A percentile compares a stretch with the other conserved stretches of the same genome.
Evolutionary conservation across 2,329 filamentous ascomycete species (phyloP).

Genomic region (Neofusicoccum ribis): DNA sequence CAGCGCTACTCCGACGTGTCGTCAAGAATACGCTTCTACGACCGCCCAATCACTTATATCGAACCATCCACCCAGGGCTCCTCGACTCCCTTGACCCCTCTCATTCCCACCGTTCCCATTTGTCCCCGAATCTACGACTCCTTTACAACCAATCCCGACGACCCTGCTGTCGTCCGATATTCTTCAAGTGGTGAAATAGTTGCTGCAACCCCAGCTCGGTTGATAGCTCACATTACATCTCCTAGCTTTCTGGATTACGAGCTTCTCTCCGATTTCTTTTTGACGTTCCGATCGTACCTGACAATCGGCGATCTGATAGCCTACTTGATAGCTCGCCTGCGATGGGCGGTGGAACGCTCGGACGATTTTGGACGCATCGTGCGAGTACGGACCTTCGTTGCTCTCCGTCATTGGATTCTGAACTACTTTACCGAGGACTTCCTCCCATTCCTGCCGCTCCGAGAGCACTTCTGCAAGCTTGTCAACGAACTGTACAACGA

Average conservation of each 20-base stretch:
- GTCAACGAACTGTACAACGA: conserved; percentile 65
- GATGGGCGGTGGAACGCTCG: conserved; percentile 78
- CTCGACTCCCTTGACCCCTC: conserved; percentile 33
- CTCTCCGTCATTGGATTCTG: conserved; percentile 92
- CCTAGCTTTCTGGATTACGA: conserved; percentile 96
- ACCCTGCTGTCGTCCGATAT: conserved; percentile 80
- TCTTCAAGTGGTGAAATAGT: conserved; percentile 73
- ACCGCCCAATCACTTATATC: conserved; percentile 35
- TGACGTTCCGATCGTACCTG: conserved; percentile 89
- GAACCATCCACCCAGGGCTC: conserved; percentile 34
- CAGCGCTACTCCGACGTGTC: conserved; percentile 38
- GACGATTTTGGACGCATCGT: conserved; percentile 91
- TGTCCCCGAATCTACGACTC: conserved; percentile 76
- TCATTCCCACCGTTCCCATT: conserved; percentile 39
- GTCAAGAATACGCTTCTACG: conserved; percentile 2
- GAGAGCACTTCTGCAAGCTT: conserved; percentile 75
- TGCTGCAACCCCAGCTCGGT: conserved; percentile 84
- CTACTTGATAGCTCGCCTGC: conserved; percentile 79
- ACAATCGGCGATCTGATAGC: conserved; percentile 73
- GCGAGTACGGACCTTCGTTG: conserved; percentile 93
- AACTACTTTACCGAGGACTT: conserved; percentile 99
- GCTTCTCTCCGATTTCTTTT: conserved; percentile 93
- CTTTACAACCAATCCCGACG: conserved; percentile 79
- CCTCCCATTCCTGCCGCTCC: conserved; percentile 70
- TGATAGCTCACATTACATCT: conserved; percentile 95